Percentiles rank a stretch among this genome's conserved stretches.
Evolutionary conservation across 2,329 filamentous ascomycete genomes (phyloP).

Genomic region (Fusarium multiceps): DNA sequence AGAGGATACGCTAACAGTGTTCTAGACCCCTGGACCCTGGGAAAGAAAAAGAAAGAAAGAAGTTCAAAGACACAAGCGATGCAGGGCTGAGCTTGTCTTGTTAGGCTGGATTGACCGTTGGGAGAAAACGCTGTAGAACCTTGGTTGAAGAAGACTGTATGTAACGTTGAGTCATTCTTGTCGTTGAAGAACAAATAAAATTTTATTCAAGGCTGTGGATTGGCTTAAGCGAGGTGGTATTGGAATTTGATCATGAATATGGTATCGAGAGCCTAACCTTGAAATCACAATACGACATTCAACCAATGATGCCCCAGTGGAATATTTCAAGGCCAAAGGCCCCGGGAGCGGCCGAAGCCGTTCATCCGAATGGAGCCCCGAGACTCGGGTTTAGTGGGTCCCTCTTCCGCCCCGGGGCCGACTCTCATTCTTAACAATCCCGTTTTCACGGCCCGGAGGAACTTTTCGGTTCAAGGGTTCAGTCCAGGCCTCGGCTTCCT

Average conservation of each 20-base stretch:
- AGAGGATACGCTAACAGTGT: conserved; percentile 11
- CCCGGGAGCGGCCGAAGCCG: background rate
- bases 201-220: background rate
- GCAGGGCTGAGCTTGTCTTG: conserved; percentile 37
- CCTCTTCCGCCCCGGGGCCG: background rate
- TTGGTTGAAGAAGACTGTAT: conserved; percentile 6
- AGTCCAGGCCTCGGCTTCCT: background rate
- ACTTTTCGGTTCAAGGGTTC: conserved; percentile 1
- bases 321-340: background rate
- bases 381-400: conserved; percentile 14
- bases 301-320: background rate
- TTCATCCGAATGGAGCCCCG: background rate
- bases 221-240: background rate
- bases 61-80: conserved; percentile 6
- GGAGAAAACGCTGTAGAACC: conserved; percentile 13
- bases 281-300: background rate
- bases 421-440: background rate
- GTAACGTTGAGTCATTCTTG: background rate
- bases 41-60: background rate
- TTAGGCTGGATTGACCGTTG: conserved; percentile 19
- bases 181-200: background rate
- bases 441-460: background rate
- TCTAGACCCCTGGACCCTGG: conserved; percentile 42
- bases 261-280: background rate
- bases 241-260: background rate